phyloP scores from a whole-genome alignment of 257 asterid genomes.

The Ophiorrhiza pumila region DNA sequence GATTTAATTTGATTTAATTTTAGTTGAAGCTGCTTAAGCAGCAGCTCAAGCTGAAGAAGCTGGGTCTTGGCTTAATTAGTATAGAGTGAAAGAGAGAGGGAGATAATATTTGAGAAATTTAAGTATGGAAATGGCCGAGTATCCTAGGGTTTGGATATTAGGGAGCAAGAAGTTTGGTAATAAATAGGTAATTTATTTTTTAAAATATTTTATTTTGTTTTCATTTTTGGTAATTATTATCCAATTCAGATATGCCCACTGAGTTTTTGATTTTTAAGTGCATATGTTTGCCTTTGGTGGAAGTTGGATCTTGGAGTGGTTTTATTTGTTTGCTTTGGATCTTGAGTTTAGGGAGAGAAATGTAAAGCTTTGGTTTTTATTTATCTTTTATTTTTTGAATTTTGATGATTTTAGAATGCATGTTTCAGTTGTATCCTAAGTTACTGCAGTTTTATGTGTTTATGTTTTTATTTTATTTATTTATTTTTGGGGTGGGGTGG shows the following conservation, averaged over 20 bases:
- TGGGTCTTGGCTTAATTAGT: background rate
- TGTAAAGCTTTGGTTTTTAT: background rate
- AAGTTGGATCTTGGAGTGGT: background rate
- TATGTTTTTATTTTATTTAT: background rate
- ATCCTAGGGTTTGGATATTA: slow-evolving; percentile 42
- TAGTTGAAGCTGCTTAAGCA: slow-evolving; percentile 14
- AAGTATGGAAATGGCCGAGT: slow-evolving; percentile 31
- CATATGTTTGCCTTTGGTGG: too few relatives aligned
- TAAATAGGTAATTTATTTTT: slow-evolving; percentile 19
- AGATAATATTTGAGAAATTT: slow-evolving; percentile 14
- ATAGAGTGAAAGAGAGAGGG: too few relatives aligned
- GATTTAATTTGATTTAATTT: slow-evolving; percentile 20
- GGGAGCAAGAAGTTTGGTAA: slow-evolving; percentile 19
- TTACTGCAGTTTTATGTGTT: background rate
- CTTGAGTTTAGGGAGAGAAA: slow-evolving; percentile 9
- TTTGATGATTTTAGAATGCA: background rate
- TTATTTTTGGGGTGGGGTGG: background rate
- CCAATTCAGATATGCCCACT: background rate
- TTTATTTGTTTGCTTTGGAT: slow-evolving; percentile 11
- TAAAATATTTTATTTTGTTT: too few relatives aligned
- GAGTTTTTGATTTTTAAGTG: too few relatives aligned
- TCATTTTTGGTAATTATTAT: background rate
- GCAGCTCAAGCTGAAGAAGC: slow-evolving; percentile 9
- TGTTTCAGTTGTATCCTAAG: background rate
- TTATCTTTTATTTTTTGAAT: background rate